phyloP scores from a whole-genome alignment of 768 basidiomycete genomes.

The Strobilomyces confusus region DNA sequence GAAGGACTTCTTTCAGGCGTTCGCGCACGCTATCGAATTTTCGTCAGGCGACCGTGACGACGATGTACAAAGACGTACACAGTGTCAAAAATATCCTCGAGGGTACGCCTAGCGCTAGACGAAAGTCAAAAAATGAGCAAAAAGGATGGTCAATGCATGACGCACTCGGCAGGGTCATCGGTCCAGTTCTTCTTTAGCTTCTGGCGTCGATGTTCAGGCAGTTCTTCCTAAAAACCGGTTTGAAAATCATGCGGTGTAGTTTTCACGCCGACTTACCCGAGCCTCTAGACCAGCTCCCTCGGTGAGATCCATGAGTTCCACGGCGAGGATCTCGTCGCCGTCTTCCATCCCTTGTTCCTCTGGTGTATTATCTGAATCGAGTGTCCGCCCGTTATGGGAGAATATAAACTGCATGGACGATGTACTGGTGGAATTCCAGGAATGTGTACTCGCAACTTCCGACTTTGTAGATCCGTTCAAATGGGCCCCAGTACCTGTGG shows the following conservation, averaged over 20 bases:
- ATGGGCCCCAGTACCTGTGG: constrained; percentile 22
- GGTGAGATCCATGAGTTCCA: constrained; percentile 89
- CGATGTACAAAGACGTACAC: constrained; percentile 52
- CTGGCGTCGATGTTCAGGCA: constrained; percentile 60
- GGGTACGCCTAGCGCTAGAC: constrained; percentile 61
- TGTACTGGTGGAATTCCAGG: constrained; percentile 35
- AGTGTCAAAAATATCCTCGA: constrained; percentile 82
- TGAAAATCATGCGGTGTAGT: neutral
- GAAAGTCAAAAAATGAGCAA: neutral
- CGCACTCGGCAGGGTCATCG: constrained; percentile 71
- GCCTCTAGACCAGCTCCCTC: constrained; percentile 59
- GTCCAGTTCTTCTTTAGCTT: constrained; percentile 81
- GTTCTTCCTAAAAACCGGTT: constrained; percentile 49
- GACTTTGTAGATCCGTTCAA: constrained; percentile 50
- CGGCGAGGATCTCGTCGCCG: constrained; percentile 83
- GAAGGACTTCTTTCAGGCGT: constrained; percentile 80
- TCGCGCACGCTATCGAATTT: constrained; percentile 61
- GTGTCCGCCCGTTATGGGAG: constrained; percentile 72
- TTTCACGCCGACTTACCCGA: constrained; percentile 44
- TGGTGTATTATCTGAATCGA: constrained; percentile 81
- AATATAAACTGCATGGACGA: constrained; percentile 77
- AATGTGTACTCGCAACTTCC: constrained; percentile 45
- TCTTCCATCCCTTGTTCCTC: constrained; percentile 88
- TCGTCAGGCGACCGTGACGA: neutral
- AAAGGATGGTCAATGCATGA: constrained; percentile 10